Conservation (phyloP, 352 stramenopile species). For the Globisporangium cylindrosporum region DNA sequence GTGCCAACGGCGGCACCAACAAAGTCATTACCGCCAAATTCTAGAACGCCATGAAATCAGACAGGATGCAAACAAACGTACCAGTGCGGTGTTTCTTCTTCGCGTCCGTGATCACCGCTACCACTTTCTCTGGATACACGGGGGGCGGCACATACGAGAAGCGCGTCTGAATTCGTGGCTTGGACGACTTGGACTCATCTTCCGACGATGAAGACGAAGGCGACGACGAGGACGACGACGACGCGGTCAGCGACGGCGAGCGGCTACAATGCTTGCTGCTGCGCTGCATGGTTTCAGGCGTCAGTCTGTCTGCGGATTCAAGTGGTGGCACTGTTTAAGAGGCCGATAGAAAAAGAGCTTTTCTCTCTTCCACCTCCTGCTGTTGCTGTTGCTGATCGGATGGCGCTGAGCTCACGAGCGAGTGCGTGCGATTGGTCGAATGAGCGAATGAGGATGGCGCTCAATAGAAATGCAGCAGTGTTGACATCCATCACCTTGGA, state of each 20-base stretch:
- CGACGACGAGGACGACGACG: conserved; percentile 24
- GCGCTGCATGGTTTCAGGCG: conserved; percentile 19
- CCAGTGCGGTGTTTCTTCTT: conserved; percentile 77
- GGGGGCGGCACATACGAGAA: conserved; percentile 53
- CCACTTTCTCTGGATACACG: conserved; percentile 45
- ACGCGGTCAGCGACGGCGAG: conserved; percentile 49
- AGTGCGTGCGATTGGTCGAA: too few species aligned
- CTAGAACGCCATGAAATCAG: not conserved
- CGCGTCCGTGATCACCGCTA: conserved; percentile 42
- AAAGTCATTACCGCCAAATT: not conserved
- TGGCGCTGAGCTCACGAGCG: not conserved
- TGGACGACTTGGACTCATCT: conserved; percentile 18
- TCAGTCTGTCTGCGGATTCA: not conserved
- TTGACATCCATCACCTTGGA: too few species aligned
- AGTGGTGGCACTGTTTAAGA: not conserved
- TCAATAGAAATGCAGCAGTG: too few species aligned
- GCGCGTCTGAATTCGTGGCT: conserved; percentile 18
- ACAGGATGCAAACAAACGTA: conserved; percentile 20
- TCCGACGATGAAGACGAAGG: conserved; percentile 42
- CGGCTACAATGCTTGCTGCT: conserved; percentile 28
- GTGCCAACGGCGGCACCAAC: not conserved
- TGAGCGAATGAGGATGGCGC: too few species aligned
- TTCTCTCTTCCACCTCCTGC: not conserved
- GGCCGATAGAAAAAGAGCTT: not conserved
- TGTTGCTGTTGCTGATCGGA: not conserved